Base-by-base conservation (phyloP, 768 basidiomycete genomes). In the Calocybe indica region DNA sequence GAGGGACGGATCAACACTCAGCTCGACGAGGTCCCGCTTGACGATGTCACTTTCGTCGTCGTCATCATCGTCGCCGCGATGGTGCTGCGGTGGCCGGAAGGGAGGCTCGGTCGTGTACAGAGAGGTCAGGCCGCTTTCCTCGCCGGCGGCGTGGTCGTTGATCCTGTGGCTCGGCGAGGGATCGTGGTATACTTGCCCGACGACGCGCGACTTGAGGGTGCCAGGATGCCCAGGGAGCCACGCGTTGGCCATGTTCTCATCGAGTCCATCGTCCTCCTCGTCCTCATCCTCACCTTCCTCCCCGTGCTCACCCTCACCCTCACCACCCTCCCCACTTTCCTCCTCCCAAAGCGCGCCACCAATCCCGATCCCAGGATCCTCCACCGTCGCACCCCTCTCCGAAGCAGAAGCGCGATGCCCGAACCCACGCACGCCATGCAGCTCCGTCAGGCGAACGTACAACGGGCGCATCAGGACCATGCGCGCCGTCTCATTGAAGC, bases 381-480 rank as follows among this genome's bases (percentile, higher is more conserved):
- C 73, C 22, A 47, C 50, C 12, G 36, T 43, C 2, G 33, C 43
- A 32, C 50, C 45, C 22, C 29, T 43, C 29, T 52, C 47, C 22
- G 31, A 31, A 31, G 52, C 42, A 9, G 52, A 36, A 2, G 46
- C 45, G 1, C 46, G 33, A 5, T 45, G 34, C 2, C 32, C 31
- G 35, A 54, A 54, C 30, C 55, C 61, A 48, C 47, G 45, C 22
- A 67, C 62, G 49, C 53, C 58, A 12, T 76, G 73, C 37, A 77
- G 78, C 58, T 88, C 85, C 37, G 66, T 62, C 22, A 86, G 62
- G 8, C 79, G 72, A 65, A 87, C 70, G 57, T 74, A 84, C 34
- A 85, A 53, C 4, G 83, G 83, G 15, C 70, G 64, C 48, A 71
- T 73, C 5, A 63, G 65, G 32, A 79, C 57, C 15, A 40, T 48